Conservation (phyloP, 257 asterid genomes). For the Salvia miltiorrhiza region DNA sequence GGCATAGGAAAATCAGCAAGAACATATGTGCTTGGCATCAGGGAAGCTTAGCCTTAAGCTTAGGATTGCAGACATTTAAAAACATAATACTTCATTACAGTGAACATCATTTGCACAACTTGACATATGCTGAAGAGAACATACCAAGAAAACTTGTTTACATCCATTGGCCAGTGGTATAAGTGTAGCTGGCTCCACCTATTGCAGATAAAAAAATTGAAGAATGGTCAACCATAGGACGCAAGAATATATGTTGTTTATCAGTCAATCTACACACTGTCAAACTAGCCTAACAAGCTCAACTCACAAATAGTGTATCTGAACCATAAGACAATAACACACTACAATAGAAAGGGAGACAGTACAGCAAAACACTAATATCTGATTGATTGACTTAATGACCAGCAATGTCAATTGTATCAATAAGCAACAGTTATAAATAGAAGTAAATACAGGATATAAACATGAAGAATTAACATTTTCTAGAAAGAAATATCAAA, state of each 20-base stretch:
- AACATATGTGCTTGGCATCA: too few species aligned
- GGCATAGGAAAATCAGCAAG: too few species aligned
- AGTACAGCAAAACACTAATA: neutral
- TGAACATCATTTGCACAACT: slow-evolving; percentile 16
- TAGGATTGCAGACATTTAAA: too few species aligned
- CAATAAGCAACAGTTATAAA: neutral
- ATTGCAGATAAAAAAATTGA: slow-evolving; percentile 31
- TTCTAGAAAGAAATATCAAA: slow-evolving; percentile 8
- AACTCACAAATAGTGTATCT: neutral
- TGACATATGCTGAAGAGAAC: slow-evolving; percentile 12
- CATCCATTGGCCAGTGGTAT: slow-evolving; percentile 93
- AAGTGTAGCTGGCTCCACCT: slow-evolving; percentile 95
- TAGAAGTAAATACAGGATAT: neutral
- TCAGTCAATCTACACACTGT: neutral
- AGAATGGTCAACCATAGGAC: slow-evolving; percentile 3
- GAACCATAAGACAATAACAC: neutral
- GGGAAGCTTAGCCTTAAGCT: too few species aligned
- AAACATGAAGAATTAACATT: neutral
- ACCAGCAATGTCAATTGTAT: neutral
- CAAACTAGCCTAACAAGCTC: neutral
- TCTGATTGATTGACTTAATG: slow-evolving; percentile 5
- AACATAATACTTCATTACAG: slow-evolving; percentile 9
- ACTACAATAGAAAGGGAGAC: neutral
- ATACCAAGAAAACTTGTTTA: slow-evolving; percentile 96
- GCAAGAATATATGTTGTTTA: neutral